Evolutionary conservation across 148 eudicot genomes (phyloP), one percentile per base, ranked within the genome.

Genomic region (Arbutus unedo): DNA sequence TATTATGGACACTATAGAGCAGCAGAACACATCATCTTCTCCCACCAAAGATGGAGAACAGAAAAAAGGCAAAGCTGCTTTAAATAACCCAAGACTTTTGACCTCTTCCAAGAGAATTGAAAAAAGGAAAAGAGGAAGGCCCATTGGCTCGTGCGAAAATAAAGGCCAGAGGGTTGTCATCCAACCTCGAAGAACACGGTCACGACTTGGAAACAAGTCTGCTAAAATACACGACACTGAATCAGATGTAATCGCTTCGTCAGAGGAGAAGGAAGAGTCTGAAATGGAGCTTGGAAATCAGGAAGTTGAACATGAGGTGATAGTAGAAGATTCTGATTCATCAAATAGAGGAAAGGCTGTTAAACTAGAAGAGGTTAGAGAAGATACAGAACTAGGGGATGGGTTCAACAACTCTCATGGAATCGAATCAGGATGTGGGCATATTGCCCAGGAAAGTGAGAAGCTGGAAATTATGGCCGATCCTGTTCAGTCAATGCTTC

Each of bases 401-500:
- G 38, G 78, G 64, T 71, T 79, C 59, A 84, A 83, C 38, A 85
- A 75, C 25, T 23, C 70, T 77, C 81, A 78, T 66, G 73, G 64
- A 66, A 78, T 62, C 74, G 81, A 53, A 56, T 74, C 59, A 57
- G 85, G 78, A 54, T 67, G 82, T 51, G 82, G 81, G 3, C 82
- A 85, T 71, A 77, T 82, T 75, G 81, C 44, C 19, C 48, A 11
- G 38, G 87, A 23, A 8, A 53, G 49, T n/a, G 77, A 79, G 81
- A 90, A 87, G 80, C 79, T 85, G 64, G 91, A 90, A 50, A 76
- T 83, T 45, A 83, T 66, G 85, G 85, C 74, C 55, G 95, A 90
- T 90, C 98, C 98, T 15, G 88, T 88, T 82, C 92, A 93, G 47
- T 89, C 92, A 11, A 89, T 94, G 95, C 81, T 93, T 79, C 81